Base-by-base conservation (phyloP, 2,329 filamentous ascomycete genomes). In the Sphaceloma murrayae region DNA sequence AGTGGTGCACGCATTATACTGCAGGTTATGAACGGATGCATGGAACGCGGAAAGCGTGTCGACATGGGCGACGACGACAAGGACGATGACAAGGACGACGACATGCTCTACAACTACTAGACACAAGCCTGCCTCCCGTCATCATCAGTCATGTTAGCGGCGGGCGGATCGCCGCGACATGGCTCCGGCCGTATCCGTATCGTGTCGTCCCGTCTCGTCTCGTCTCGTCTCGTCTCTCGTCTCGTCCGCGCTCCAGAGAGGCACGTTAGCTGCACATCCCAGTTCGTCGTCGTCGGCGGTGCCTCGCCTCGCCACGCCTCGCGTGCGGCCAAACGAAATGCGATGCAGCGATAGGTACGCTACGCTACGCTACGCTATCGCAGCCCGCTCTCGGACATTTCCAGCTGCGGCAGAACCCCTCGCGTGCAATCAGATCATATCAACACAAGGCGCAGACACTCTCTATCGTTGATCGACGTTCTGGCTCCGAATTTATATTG, bases 401-500 rank as follows among this genome's bases (percentile, higher is more conserved):
- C 36, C 36, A 40, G n/a, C n/a, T n/a, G n/a, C n/a, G n/a, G n/a
- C n/a, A n/a, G n/a, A n/a, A n/a, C n/a, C n/a, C n/a, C n/a, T n/a
- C n/a, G n/a, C n/a, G n/a, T n/a, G n/a, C n/a, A n/a, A n/a, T n/a
- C n/a, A n/a, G n/a, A n/a, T n/a, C 36, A 17, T 7, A 14, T 29
- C 24, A 16, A 30, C 19, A 40, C 7, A 30, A 18, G 18, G n/a
- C n/a, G n/a, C n/a, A n/a, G n/a, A n/a, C n/a, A n/a, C n/a, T n/a
- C n/a, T n/a, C n/a, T n/a, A n/a, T n/a, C n/a, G n/a, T n/a, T 30
- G 36, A 40, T 40, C 36, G 36, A 27, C 36, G n/a, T n/a, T n/a
- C 36, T 8, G 36, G 36, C 27, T 40, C 36, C 27, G 36, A 40
- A 26, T 26, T 40, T 40, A 40, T 40, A 40, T 27, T 40, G 36